Conservation (phyloP, 2,329 filamentous ascomycete species). For the Trichoderma endophyticum region DNA sequence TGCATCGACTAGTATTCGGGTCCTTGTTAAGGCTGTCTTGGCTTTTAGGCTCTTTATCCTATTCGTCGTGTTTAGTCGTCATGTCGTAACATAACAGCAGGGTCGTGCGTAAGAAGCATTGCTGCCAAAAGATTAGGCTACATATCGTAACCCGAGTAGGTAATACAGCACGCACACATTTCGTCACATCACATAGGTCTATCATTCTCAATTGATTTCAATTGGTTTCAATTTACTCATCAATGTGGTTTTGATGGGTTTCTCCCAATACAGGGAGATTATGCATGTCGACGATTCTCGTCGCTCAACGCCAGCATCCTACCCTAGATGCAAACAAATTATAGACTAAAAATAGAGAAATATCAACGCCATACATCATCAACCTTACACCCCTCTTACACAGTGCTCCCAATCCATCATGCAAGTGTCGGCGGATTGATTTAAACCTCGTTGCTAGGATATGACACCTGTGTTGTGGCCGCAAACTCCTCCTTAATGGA, state of each 20-base stretch:
- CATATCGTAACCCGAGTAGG: background rate
- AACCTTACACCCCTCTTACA: background rate
- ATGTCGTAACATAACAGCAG: background rate
- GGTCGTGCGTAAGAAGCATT: background rate
- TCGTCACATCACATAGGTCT: background rate
- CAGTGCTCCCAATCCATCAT: background rate
- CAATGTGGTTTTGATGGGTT: background rate
- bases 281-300: background rate
- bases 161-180: background rate
- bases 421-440: background rate
- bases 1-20: background rate
- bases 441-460: constrained; percentile 68
- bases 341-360: background rate
- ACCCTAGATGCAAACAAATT: background rate
- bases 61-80: background rate
- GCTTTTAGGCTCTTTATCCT: background rate
- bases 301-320: constrained; percentile 4
- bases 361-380: constrained; percentile 4
- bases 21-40: background rate
- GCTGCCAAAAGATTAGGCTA: background rate
- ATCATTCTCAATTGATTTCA: background rate
- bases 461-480: constrained; percentile 59
- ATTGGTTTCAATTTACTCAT: background rate
- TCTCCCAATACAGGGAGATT: background rate
- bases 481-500: constrained; percentile 75